phyloP scores from a whole-genome alignment of 345 rosid species.

The Populus tremula region DNA sequence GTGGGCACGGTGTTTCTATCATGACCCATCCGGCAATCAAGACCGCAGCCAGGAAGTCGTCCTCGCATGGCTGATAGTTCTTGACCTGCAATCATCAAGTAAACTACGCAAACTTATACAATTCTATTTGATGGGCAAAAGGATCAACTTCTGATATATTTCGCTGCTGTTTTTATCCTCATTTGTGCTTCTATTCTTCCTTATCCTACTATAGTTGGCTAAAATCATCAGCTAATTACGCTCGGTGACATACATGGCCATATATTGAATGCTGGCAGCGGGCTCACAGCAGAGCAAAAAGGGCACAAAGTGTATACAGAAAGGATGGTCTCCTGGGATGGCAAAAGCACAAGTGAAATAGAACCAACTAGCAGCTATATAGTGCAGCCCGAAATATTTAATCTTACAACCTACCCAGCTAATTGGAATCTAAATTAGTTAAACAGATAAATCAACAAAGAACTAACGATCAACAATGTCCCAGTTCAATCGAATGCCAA shows the following conservation, averaged over 20 bases:
- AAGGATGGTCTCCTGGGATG: background rate
- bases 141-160: background rate
- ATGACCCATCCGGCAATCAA: conserved; percentile 20
- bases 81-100: background rate
- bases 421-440: background rate
- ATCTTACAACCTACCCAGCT: background rate
- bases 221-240: background rate
- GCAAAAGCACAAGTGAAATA: background rate
- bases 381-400: background rate
- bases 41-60: conserved; percentile 16
- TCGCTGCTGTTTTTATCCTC: background rate
- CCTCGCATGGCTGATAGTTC: background rate
- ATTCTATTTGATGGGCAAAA: background rate
- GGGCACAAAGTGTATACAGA: background rate
- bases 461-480: background rate
- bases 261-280: background rate
- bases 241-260: background rate
- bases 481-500: background rate
- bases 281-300: background rate
- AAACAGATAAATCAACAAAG: background rate
- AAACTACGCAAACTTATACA: background rate
- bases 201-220: background rate
- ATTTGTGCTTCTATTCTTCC: background rate
- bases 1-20: conserved; percentile 3
- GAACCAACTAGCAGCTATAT: background rate